phyloP scores from a whole-genome alignment of 2,329 filamentous ascomycete species.

The Aureobasidium leucospermi region DNA sequence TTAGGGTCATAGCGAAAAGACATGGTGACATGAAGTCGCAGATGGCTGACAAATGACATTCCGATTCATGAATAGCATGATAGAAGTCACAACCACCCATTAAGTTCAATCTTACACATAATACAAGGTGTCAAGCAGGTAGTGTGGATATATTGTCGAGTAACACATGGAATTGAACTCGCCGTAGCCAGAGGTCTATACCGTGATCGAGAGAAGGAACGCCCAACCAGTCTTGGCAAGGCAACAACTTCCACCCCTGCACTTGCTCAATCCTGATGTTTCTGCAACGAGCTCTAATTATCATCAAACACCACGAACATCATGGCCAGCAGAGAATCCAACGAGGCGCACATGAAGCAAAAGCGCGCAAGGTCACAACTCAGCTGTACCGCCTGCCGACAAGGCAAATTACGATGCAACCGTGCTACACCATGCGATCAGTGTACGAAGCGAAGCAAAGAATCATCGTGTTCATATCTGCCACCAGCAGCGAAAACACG shows the following conservation, averaged over 20 bases:
- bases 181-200: not conserved
- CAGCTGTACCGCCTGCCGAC: constrained; percentile 29
- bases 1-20: no score
- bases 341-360: constrained; percentile 21
- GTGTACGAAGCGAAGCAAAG: constrained; percentile 29
- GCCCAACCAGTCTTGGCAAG: not conserved
- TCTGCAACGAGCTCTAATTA: no score
- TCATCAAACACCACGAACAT: not conserved
- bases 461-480: constrained; percentile 25
- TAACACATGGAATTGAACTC: not conserved
- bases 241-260: not conserved
- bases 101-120: not conserved
- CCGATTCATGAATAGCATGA: no score
- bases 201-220: not conserved
- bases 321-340: not conserved
- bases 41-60: no score
- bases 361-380: constrained; percentile 31
- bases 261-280: not conserved
- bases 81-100: no score
- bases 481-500: constrained; percentile 27
- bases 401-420: constrained; percentile 32
- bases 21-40: no score
- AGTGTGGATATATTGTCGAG: not conserved
- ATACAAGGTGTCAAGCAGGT: not conserved
- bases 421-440: constrained; percentile 30